These are phyloP conservation scores for Ophiostoma himal-ulmi DNA, from an alignment of 2,329 filamentous ascomycete genomes.

Conservation along the genomic window DNA sequence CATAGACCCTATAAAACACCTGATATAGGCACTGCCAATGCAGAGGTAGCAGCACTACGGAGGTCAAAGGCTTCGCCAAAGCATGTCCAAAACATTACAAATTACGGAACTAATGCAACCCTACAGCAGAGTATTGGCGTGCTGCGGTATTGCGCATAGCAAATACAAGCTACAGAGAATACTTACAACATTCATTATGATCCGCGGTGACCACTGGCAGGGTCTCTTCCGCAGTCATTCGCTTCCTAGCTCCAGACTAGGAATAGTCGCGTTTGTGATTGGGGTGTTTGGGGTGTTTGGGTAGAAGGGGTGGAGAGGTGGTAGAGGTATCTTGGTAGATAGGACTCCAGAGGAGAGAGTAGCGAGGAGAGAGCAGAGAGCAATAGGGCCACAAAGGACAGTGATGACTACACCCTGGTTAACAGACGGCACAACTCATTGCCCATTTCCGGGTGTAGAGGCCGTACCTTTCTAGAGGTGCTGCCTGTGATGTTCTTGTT, in stretches of 20 bases:
- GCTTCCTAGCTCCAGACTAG: conserved; percentile 24
- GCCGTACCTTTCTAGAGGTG: background rate
- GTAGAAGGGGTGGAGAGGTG: background rate
- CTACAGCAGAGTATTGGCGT: background rate
- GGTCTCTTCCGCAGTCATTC: conserved; percentile 18
- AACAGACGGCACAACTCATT: conserved; percentile 8
- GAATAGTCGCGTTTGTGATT: conserved; percentile 19
- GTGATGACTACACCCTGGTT: background rate
- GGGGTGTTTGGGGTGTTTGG: conserved; percentile 1
- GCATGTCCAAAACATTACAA: background rate
- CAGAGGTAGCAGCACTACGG: conserved; percentile 6
- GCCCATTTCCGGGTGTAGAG: background rate
- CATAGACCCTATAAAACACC: background rate
- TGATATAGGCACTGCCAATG: background rate
- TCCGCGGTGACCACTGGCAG: background rate
- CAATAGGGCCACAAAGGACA: background rate
- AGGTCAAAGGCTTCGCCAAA: background rate
- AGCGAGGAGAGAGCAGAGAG: background rate
- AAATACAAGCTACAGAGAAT: background rate
- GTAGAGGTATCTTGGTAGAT: background rate
- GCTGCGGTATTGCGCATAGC: no score
- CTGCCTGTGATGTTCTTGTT: background rate
- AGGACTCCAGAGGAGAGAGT: background rate
- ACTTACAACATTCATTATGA: conserved; percentile 7
- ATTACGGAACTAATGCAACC: background rate